These are phyloP conservation scores for Vachellia collinsii DNA, from an alignment of 306 rosid species.

Conservation along the genomic window DNA sequence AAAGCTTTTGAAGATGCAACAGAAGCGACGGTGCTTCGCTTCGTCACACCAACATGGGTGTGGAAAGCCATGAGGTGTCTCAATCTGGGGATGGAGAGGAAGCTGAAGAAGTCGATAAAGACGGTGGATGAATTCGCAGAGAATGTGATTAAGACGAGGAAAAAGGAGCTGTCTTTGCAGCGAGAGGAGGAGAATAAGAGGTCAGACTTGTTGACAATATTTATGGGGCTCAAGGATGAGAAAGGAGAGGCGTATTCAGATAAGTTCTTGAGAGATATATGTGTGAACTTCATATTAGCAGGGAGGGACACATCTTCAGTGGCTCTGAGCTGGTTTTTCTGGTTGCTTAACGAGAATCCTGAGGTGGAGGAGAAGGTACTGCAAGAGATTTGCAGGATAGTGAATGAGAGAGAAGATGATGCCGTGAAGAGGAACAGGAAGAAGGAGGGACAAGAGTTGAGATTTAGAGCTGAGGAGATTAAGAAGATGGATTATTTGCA, in stretches of 20 bases:
- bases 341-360: constrained; percentile 72
- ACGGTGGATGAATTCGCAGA: constrained; percentile 80
- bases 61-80: constrained; percentile 83
- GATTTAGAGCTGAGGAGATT: constrained; percentile 70
- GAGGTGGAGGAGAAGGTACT: constrained; percentile 66
- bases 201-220: constrained; percentile 72
- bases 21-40: constrained; percentile 70
- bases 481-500: constrained; percentile 95
- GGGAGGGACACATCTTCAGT: constrained; percentile 98
- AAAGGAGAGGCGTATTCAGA: constrained; percentile 61
- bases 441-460: constrained; percentile 37
- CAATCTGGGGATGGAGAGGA: constrained; percentile 68
- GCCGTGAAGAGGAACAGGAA: constrained; percentile 1
- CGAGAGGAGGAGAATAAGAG: constrained; percentile 20
- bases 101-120: constrained; percentile 59
- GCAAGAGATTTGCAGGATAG: constrained; percentile 58
- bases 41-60: constrained; percentile 58
- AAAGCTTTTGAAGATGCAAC: constrained; percentile 91
- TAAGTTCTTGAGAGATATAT: constrained; percentile 87
- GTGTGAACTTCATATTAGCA: constrained; percentile 90
- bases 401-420: constrained; percentile 45
- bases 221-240: constrained; percentile 77
- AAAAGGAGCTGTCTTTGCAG: constrained; percentile 58
- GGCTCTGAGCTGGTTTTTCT: constrained; percentile 95
- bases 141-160: constrained; percentile 71